Conservation (phyloP, 1,139 yeast species). For the Hansenula lynferdii region DNA sequence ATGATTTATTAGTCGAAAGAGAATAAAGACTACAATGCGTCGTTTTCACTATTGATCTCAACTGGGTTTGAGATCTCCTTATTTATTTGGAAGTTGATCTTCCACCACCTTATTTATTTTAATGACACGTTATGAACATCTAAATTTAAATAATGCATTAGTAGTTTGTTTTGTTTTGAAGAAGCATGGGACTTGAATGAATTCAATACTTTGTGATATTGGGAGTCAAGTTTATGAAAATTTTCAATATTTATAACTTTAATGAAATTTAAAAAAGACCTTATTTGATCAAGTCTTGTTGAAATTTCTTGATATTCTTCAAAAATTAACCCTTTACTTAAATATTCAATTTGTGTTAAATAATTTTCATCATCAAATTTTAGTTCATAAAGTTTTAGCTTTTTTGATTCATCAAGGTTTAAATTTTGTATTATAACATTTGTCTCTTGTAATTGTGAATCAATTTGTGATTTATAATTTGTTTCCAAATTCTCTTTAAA, state of each 20-base stretch:
- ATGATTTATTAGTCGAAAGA: background rate
- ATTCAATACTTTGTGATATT: background rate
- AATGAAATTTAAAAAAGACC: background rate
- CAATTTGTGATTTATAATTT: slow-evolving; percentile 1
- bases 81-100: background rate
- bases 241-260: background rate
- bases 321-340: slow-evolving; percentile 13
- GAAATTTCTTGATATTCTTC: slow-evolving; percentile 10
- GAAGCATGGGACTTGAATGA: slow-evolving; percentile 1
- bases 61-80: background rate
- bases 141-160: slow-evolving; percentile 6
- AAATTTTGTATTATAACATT: background rate
- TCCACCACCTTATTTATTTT: background rate
- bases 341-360: slow-evolving; percentile 8
- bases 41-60: background rate
- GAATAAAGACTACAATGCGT: background rate
- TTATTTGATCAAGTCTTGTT: background rate
- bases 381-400: slow-evolving; percentile 5
- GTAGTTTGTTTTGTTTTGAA: slow-evolving; percentile 4
- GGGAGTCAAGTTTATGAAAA: background rate
- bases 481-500: slow-evolving; percentile 3
- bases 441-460: background rate
- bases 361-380: slow-evolving; percentile 8
- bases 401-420: background rate
- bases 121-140: background rate